A percentile compares a stretch with the other conserved stretches of the same genome.
These are phyloP conservation scores for Kodamaea neixiangensis DNA, from an alignment of 805 yeast genomes.

Conservation along the genomic window DNA sequence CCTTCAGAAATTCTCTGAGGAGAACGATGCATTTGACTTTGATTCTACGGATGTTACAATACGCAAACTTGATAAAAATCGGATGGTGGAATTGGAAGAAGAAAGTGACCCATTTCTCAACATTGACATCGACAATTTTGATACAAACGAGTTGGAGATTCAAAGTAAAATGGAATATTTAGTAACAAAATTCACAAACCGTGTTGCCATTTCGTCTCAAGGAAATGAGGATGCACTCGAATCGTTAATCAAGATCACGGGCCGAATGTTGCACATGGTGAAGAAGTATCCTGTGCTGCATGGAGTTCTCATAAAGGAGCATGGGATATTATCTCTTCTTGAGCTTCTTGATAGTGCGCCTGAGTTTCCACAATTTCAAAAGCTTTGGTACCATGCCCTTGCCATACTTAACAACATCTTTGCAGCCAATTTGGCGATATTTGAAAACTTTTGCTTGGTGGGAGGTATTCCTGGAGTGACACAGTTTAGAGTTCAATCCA, in stretches of 20 bases:
- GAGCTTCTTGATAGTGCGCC: slow-evolving; percentile 39
- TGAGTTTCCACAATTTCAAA: slow-evolving; percentile 33
- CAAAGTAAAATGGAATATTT: slow-evolving; percentile 42
- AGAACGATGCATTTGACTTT: slow-evolving; percentile 16
- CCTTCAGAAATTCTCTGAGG: slow-evolving; percentile 33
- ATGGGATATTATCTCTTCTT: slow-evolving; percentile 40
- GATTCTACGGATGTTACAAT: slow-evolving; percentile 8
- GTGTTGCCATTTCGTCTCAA: slow-evolving; percentile 31
- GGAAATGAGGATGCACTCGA: slow-evolving; percentile 33
- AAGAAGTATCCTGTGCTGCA: slow-evolving; percentile 43
- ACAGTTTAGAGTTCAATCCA: slow-evolving; percentile 34
- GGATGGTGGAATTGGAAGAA: slow-evolving; percentile 18
- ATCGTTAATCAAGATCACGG: slow-evolving; percentile 36
- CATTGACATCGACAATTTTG: slow-evolving; percentile 39
- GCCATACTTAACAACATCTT: slow-evolving; percentile 38
- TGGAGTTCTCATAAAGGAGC: slow-evolving; percentile 41
- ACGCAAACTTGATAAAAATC: not conserved
- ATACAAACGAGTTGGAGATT: slow-evolving; percentile 43
- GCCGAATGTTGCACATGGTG: slow-evolving; percentile 38
- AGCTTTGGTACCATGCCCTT: slow-evolving; percentile 40
- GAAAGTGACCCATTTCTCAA: slow-evolving; percentile 40
- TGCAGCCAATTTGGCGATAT: slow-evolving; percentile 28
- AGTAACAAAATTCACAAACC: slow-evolving; percentile 30
- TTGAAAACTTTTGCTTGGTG: slow-evolving; percentile 43
- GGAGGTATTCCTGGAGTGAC: slow-evolving; percentile 47